Percentiles rank a stretch among this genome's conserved stretches.
Conservation (phyloP, 2,329 filamentous ascomycete genomes). For the Helicocarpus griseus region DNA sequence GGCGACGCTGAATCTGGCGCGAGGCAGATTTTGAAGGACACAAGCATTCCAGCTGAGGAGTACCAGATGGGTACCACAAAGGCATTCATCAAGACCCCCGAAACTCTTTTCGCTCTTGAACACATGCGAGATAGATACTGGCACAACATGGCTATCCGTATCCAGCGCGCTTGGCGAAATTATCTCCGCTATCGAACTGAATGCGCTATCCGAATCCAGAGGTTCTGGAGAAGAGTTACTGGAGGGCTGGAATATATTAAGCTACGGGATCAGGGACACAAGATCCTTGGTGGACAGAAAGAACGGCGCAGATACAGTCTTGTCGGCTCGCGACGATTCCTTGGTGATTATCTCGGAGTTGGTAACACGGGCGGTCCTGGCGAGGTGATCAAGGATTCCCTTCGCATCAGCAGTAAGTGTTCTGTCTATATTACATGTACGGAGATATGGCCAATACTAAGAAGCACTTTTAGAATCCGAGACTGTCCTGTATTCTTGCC, state of each 20-base stretch:
- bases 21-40: constrained; percentile 89
- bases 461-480: constrained; percentile 44
- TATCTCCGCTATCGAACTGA: constrained; percentile 89
- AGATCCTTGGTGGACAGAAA: constrained; percentile 71
- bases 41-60: constrained; percentile 87
- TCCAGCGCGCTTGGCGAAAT: constrained; percentile 94
- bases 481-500: constrained; percentile 76
- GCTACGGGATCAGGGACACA: constrained; percentile 78
- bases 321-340: constrained; percentile 79
- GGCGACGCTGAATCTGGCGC: constrained; percentile 81
- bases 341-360: constrained; percentile 89
- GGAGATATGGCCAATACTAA: not conserved
- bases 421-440: not conserved
- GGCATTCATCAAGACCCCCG: constrained; percentile 95
- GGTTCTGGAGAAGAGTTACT: constrained; percentile 89
- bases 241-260: constrained; percentile 83
- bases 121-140: constrained; percentile 97
- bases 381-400: constrained; percentile 65
- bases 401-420: constrained; percentile 55
- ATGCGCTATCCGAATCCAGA: constrained; percentile 85
- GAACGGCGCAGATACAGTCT: constrained; percentile 86
- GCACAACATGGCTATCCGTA: constrained; percentile 98
- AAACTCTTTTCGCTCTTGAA: constrained; percentile 91
- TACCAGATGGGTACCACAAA: constrained; percentile 97
- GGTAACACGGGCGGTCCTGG: constrained; percentile 72